phyloP scores from a whole-genome alignment of 768 basidiomycete species.

The Suillus brevipes region DNA sequence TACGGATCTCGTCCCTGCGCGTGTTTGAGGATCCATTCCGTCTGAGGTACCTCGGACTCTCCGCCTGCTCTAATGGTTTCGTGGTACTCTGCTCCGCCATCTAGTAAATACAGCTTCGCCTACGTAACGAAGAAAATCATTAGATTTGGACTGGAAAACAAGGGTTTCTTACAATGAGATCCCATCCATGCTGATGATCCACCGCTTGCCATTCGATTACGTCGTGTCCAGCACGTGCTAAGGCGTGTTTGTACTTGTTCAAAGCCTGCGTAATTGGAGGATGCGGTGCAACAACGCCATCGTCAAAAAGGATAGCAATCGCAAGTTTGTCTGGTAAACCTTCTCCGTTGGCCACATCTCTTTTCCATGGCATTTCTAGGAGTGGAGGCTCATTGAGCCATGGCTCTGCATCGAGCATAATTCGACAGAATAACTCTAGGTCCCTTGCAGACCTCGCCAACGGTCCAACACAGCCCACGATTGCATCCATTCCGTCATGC shows the following conservation, averaged over 20 bases:
- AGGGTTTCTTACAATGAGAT: constrained; percentile 43
- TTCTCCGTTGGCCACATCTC: constrained; percentile 37
- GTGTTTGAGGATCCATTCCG: constrained; percentile 44
- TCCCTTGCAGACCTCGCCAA: constrained; percentile 50
- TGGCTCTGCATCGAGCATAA: constrained; percentile 46
- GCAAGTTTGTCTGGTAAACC: constrained; percentile 42
- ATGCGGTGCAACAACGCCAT: constrained; percentile 50
- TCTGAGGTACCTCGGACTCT: constrained; percentile 43
- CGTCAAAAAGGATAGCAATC: constrained; percentile 51
- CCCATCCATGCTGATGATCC: constrained; percentile 46
- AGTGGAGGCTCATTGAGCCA: constrained; percentile 49
- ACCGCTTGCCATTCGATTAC: constrained; percentile 51
- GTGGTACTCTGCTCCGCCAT: constrained; percentile 48
- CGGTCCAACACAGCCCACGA: constrained; percentile 51
- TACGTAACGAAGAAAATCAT: constrained; percentile 18
- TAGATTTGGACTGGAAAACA: not conserved
- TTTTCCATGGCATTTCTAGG: constrained; percentile 51
- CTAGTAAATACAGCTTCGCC: constrained; percentile 49
- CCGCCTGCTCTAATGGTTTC: constrained; percentile 34
- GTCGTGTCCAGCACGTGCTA: constrained; percentile 49
- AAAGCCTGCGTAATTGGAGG: constrained; percentile 48
- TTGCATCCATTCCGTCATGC: constrained; percentile 54
- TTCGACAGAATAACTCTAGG: constrained; percentile 47
- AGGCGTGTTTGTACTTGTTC: constrained; percentile 37
- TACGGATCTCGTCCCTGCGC: constrained; percentile 39